Evolutionary conservation across 257 asterid species (phyloP).

Genomic region (Perilla frutescens): DNA sequence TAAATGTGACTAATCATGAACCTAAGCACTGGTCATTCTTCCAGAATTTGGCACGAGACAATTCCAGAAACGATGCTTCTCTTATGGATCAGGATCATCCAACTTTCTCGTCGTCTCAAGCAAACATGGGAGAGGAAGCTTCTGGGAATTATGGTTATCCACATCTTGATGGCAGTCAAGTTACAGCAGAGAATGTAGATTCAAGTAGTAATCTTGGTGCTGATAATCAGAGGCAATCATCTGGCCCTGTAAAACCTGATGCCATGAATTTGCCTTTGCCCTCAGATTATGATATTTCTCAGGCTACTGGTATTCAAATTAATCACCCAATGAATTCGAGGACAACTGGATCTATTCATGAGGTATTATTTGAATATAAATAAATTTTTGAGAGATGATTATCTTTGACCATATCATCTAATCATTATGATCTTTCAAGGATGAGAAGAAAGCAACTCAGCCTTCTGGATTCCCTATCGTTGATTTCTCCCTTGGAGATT

Average conservation of each 20-base stretch:
- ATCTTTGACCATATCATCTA: conserved; percentile 22
- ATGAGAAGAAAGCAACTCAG: conserved; percentile 63
- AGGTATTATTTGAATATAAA: conserved; percentile 50
- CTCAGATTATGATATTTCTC: conserved; percentile 64
- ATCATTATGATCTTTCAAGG: conserved; percentile 44
- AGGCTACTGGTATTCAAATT: conserved; percentile 48
- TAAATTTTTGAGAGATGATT: conserved; percentile 16
- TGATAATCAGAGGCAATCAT: conserved; percentile 50
- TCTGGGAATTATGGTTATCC: conserved; percentile 56
- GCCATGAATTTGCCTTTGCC: conserved; percentile 55
- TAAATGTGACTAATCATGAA: conserved; percentile 73
- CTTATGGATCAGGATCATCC: conserved; percentile 96
- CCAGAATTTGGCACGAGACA: conserved; percentile 75
- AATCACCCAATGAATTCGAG: conserved; percentile 49
- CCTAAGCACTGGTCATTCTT: conserved; percentile 84
- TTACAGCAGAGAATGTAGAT: conserved; percentile 45
- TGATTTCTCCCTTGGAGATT: conserved; percentile 60
- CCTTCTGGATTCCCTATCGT: conserved; percentile 55
- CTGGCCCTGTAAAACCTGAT: conserved; percentile 44
- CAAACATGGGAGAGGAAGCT: conserved; percentile 53
- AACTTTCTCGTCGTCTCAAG: conserved; percentile 51
- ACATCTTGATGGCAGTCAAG: conserved; percentile 47
- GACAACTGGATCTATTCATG: conserved; percentile 53
- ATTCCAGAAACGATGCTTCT: conserved; percentile 70
- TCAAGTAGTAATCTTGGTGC: conserved; percentile 47